A percentile compares a stretch with the other conserved stretches of the same genome.
Conservation (phyloP, 2,329 filamentous ascomycete species). For the Grosmannia penicillata region DNA sequence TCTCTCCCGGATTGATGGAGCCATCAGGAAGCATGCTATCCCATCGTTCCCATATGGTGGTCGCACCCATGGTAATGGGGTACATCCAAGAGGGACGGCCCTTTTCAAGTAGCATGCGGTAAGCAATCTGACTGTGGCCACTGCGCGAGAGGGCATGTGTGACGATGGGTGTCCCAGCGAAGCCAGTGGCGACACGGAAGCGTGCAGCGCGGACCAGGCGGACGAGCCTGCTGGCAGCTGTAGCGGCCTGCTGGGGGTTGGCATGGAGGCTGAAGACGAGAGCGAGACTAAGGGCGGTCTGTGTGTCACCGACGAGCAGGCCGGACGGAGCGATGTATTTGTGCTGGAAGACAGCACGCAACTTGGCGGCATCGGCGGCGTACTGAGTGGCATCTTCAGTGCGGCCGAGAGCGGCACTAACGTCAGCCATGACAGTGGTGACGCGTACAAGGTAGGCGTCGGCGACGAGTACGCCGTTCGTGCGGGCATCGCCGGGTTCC, state of each 20-base stretch:
- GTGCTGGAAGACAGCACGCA: slow-evolving; percentile 14
- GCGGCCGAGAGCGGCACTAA: slow-evolving; percentile 13
- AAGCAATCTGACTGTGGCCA: slow-evolving; percentile 9
- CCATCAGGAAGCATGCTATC: slow-evolving; percentile 23
- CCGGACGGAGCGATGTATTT: slow-evolving; percentile 13
- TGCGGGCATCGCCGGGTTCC: slow-evolving; percentile 17
- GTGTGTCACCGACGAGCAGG: slow-evolving; percentile 13
- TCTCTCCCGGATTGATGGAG: slow-evolving; percentile 20
- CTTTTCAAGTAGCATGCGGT: slow-evolving; percentile 21
- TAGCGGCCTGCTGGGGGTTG: neutral
- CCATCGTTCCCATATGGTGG: slow-evolving; percentile 27
- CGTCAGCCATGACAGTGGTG: slow-evolving; percentile 15
- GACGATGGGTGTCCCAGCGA: slow-evolving; percentile 14
- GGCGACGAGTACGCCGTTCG: slow-evolving; percentile 19
- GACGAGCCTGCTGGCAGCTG: slow-evolving; percentile 6
- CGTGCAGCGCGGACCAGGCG: slow-evolving; percentile 3
- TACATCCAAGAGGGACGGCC: slow-evolving; percentile 22
- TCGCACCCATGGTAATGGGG: slow-evolving; percentile 22
- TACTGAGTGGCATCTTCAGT: slow-evolving; percentile 11
- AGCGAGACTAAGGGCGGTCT: slow-evolving; percentile 16
- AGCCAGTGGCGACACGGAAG: slow-evolving; percentile 14
- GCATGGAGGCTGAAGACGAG: slow-evolving; percentile 13
- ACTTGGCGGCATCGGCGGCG: slow-evolving; percentile 7
- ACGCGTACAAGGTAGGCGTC: slow-evolving; percentile 23
- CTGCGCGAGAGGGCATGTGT: slow-evolving; percentile 7